Conservation (phyloP, 371 early-diverging fungal species). For the Amoeboaphelidium protococcarum region DNA sequence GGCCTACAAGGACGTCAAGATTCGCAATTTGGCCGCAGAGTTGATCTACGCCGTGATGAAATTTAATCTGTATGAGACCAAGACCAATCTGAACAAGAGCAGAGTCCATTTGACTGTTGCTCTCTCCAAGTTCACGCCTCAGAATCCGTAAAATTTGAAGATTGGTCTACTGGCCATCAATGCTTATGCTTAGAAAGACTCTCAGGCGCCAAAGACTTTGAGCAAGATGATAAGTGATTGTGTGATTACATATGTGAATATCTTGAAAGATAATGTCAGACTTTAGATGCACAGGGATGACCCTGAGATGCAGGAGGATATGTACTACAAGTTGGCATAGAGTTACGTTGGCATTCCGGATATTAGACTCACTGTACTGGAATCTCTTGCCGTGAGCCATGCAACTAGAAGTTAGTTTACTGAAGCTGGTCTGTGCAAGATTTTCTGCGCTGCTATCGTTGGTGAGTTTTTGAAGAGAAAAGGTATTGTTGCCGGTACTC, state of each 20-base stretch:
- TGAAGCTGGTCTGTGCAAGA: background rate
- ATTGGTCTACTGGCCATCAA: background rate
- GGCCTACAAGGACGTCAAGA: background rate
- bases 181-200: background rate
- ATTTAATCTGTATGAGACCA: background rate
- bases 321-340: background rate
- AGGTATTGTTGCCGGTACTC: background rate
- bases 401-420: background rate
- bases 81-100: background rate
- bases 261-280: background rate
- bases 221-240: background rate
- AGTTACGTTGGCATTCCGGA: background rate
- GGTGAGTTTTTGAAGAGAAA: background rate
- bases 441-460: background rate
- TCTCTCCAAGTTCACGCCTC: background rate
- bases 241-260: background rate
- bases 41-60: background rate
- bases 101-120: background rate
- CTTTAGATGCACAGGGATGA: background rate
- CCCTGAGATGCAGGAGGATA: background rate
- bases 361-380: background rate
- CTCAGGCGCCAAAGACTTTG: background rate
- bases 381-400: background rate
- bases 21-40: background rate
- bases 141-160: background rate